These are phyloP conservation scores for Grosmannia clavigera DNA, from an alignment of 2,329 filamentous ascomycete species.

Conservation along the genomic window DNA sequence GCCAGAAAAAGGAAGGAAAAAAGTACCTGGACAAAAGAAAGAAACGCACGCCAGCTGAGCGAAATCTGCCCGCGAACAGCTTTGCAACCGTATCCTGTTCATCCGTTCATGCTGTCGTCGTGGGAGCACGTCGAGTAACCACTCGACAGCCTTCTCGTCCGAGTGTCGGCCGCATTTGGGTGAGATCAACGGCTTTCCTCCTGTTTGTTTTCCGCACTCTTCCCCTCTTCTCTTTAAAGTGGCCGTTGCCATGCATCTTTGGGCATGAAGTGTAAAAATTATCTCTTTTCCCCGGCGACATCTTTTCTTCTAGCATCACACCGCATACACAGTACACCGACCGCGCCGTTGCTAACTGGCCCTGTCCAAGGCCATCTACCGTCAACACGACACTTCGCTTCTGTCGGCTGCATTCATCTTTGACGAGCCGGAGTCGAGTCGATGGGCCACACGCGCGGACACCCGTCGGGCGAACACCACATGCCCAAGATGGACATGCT, in stretches of 20 bases:
- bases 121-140: neutral
- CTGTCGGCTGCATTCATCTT: neutral
- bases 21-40: neutral
- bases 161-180: neutral
- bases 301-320: neutral
- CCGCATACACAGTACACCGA: neutral
- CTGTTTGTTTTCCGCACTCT: neutral
- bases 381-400: neutral
- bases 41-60: neutral
- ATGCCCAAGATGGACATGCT: conserved; percentile 9
- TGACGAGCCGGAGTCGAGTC: neutral
- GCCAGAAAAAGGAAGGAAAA: neutral
- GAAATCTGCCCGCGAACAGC: neutral
- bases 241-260: neutral
- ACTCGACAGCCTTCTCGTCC: neutral
- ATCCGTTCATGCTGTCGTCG: neutral
- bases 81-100: neutral
- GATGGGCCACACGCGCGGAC: neutral
- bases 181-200: neutral
- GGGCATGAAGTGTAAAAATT: neutral
- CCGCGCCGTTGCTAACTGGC: neutral
- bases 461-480: neutral
- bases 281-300: neutral
- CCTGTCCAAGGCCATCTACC: neutral
- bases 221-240: neutral